Conservation (phyloP, 805 yeast species). For the Sugiyamaella americana region DNA sequence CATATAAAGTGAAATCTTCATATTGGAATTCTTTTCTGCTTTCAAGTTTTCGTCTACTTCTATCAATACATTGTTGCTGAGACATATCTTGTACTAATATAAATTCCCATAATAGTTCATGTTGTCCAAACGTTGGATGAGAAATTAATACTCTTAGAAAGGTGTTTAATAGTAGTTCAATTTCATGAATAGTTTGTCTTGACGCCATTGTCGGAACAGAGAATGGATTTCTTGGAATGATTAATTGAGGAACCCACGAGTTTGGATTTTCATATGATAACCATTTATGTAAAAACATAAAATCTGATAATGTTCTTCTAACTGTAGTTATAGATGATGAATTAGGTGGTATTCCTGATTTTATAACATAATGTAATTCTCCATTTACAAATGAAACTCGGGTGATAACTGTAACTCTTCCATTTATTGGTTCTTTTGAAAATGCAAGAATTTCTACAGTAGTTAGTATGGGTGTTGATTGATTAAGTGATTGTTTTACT, state of each 20-base stretch:
- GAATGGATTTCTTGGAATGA: conserved; percentile 26
- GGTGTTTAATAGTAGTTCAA: conserved; percentile 44
- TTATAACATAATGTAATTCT: conserved; percentile 22
- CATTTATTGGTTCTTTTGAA: conserved; percentile 4
- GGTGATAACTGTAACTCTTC: conserved; percentile 7
- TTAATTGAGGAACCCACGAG: conserved; percentile 35
- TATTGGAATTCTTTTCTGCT: conserved; percentile 20
- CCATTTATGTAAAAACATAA: conserved; percentile 30
- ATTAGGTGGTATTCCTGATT: conserved; percentile 13
- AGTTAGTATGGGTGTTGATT: background rate
- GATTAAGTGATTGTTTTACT: background rate
- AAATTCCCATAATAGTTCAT: conserved; percentile 42
- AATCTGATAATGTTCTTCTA: conserved; percentile 29
- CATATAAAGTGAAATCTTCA: conserved; percentile 20
- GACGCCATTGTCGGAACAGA: conserved; percentile 28
- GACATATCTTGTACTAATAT: conserved; percentile 23
- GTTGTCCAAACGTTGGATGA: conserved; percentile 34
- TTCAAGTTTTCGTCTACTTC: conserved; percentile 25
- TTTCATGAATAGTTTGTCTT: conserved; percentile 29
- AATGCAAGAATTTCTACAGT: conserved; percentile 5
- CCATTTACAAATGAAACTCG: conserved; percentile 15
- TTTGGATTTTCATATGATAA: conserved; percentile 31
- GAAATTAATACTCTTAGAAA: conserved; percentile 40
- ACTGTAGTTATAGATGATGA: conserved; percentile 22
- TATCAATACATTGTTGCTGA: conserved; percentile 21